Evolutionary conservation across 768 basidiomycete genomes (phyloP).

Genomic region (Boletus reticulatus): DNA sequence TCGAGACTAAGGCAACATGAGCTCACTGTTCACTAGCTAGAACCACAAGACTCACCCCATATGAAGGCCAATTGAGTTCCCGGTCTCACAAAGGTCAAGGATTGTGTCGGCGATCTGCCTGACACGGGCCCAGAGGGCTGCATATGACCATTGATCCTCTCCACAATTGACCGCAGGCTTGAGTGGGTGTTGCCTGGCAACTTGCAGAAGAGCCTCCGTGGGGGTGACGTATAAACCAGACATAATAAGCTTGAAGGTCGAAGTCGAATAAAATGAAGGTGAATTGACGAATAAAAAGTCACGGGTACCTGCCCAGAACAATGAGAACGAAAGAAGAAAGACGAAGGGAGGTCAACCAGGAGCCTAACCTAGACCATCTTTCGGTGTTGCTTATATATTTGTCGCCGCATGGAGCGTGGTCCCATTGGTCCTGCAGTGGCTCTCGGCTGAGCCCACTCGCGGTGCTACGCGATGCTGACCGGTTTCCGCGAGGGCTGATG

Average conservation of each 20-base stretch:
- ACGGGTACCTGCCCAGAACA: constrained; percentile 19
- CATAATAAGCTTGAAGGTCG: constrained; percentile 4
- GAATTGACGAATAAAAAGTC: background rate
- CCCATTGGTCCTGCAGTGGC: no score
- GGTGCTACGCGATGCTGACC: no score
- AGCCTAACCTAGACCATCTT: constrained; percentile 7
- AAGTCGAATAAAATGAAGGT: constrained; percentile 4
- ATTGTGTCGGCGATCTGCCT: constrained; percentile 25
- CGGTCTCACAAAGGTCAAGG: constrained; percentile 9
- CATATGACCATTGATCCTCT: constrained; percentile 28
- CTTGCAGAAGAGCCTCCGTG: constrained; percentile 31
- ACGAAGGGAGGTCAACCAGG: constrained; percentile 22
- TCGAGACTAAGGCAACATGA: constrained; percentile 21
- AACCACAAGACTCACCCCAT: constrained; percentile 18
- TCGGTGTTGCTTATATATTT: constrained; percentile 11
- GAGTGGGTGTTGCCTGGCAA: constrained; percentile 27
- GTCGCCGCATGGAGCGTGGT: no score
- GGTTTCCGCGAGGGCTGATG: background rate
- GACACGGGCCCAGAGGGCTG: constrained; percentile 32
- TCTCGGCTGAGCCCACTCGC: no score
- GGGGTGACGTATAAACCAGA: constrained; percentile 21
- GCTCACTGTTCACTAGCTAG: background rate
- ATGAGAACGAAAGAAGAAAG: constrained; percentile 9
- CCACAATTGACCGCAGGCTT: constrained; percentile 19
- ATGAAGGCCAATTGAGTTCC: constrained; percentile 25